A percentile compares a stretch with the other conserved stretches of the same genome.
Conservation (phyloP, 2,329 filamentous ascomycete genomes). For the Fusarium concolor region DNA sequence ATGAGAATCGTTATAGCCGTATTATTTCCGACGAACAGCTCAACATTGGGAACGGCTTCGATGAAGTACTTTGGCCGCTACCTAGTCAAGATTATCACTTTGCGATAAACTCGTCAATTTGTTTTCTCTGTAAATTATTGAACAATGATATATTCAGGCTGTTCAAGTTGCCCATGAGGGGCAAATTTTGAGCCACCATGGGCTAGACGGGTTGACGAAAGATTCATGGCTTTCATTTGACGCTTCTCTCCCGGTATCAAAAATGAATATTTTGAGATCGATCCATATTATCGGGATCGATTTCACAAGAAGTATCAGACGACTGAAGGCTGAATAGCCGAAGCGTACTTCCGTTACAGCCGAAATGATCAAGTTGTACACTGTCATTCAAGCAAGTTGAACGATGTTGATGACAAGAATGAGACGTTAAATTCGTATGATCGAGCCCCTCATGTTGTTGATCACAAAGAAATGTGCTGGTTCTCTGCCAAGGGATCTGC, state of each 20-base stretch:
- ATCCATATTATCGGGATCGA: background rate
- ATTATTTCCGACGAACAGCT: constrained; percentile 1
- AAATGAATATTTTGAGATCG: background rate
- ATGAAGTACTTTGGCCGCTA: background rate
- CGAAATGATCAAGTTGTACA: background rate
- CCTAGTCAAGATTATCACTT: too few relatives aligned
- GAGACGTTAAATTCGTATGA: background rate
- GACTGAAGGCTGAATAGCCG: background rate
- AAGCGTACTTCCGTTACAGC: background rate
- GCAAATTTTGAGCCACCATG: background rate
- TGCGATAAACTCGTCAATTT: background rate
- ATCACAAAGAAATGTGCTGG: background rate
- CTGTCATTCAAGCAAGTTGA: background rate
- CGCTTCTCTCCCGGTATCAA: background rate
- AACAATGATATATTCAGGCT: background rate
- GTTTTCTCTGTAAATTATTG: background rate
- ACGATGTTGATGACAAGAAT: background rate
- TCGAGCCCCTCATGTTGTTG: background rate
- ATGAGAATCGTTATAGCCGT: constrained; percentile 13
- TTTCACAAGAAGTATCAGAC: background rate
- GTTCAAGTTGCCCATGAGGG: background rate
- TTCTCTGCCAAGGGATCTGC: background rate
- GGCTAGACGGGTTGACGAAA: background rate
- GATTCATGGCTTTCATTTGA: background rate
- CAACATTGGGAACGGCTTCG: background rate